phyloP scores from a whole-genome alignment of 2,329 filamentous ascomycete species.

The Neocatenulostroma microsporum region DNA sequence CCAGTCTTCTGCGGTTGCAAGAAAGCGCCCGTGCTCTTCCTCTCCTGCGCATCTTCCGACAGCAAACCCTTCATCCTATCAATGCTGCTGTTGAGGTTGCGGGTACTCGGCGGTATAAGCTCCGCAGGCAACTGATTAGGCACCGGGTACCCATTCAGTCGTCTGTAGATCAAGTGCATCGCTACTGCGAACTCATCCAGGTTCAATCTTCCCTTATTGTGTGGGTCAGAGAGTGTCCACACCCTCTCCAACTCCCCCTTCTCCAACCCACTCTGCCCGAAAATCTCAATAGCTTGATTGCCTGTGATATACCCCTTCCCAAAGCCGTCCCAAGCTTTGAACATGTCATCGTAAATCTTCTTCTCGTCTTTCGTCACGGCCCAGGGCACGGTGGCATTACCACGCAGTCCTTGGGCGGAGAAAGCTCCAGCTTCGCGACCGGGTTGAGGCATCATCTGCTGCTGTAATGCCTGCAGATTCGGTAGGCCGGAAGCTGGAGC shows the following conservation, averaged over 20 bases:
- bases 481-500: constrained; percentile 81
- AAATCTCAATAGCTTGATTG: constrained; percentile 90
- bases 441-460: constrained; percentile 94
- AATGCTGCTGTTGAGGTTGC: constrained; percentile 87
- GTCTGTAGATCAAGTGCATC: constrained; percentile 98
- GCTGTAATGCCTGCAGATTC: constrained; percentile 86
- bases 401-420: constrained; percentile 77
- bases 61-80: constrained; percentile 87
- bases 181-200: constrained; percentile 96
- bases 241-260: constrained; percentile 84
- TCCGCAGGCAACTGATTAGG: constrained; percentile 83
- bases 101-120: constrained; percentile 86
- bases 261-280: constrained; percentile 89
- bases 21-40: constrained; percentile 83
- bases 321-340: constrained; percentile 93
- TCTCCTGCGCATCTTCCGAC: constrained; percentile 77
- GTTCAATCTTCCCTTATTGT: constrained; percentile 89
- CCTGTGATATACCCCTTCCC: constrained; percentile 87
- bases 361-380: constrained; percentile 99
- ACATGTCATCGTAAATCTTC: constrained; percentile 88
- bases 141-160: constrained; percentile 89
- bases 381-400: constrained; percentile 95
- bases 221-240: constrained; percentile 89
- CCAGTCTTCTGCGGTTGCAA: constrained; percentile 91
- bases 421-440: constrained; percentile 80